These are phyloP conservation scores for Senna siamea DNA, from an alignment of 306 rosid species.

Conservation along the genomic window DNA sequence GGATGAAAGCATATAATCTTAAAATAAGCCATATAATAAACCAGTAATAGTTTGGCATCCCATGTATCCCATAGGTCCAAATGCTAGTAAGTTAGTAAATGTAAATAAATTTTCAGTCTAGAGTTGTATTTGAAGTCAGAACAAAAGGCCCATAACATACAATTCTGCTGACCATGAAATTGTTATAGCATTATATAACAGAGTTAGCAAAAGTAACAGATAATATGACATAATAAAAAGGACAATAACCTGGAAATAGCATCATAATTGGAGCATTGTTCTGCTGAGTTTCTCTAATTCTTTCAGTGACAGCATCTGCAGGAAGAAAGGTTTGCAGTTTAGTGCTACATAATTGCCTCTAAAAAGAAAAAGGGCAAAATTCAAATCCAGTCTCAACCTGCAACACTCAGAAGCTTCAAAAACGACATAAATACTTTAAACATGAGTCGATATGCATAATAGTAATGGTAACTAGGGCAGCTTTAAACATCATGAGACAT, in stretches of 20 bases:
- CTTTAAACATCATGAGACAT: no score
- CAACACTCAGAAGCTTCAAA: conserved; percentile 22
- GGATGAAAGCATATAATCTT: no score
- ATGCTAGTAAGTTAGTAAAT: conserved; percentile 9
- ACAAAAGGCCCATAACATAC: neutral
- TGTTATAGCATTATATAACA: neutral
- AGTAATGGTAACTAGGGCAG: conserved; percentile 4
- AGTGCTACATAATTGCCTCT: conserved; percentile 16
- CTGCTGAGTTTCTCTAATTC: conserved; percentile 74
- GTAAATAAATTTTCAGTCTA: conserved; percentile 11
- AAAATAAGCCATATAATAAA: no score
- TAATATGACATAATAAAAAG: neutral
- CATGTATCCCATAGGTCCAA: no score
- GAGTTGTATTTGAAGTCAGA: neutral
- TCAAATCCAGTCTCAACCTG: conserved; percentile 20
- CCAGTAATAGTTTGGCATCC: no score
- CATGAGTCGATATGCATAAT: no score
- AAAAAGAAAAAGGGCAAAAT: conserved; percentile 20
- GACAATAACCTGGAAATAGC: conserved; percentile 90
- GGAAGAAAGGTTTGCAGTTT: conserved; percentile 30
- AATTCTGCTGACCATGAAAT: neutral
- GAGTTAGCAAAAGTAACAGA: conserved; percentile 3
- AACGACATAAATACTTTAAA: no score
- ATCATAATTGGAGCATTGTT: conserved; percentile 73
- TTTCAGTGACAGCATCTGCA: conserved; percentile 83